Conservation (phyloP, 2,329 filamentous ascomycete species). For the Neopestalotiopsis clavispora region DNA sequence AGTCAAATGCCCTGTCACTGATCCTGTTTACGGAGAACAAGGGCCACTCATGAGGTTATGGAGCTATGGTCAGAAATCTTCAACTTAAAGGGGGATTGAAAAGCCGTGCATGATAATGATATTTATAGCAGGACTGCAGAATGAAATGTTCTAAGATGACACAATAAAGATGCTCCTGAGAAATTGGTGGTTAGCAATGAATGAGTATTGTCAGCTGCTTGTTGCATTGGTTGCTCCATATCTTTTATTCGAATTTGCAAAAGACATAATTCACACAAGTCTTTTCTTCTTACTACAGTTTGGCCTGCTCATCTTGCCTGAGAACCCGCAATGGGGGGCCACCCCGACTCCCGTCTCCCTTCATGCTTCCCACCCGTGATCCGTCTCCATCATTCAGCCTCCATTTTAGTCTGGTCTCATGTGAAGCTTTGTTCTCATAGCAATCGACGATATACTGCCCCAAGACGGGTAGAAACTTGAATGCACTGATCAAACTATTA, state of each 20-base stretch:
- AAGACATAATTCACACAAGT: neutral
- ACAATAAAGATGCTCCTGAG: neutral
- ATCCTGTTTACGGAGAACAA: neutral
- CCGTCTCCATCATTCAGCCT: neutral
- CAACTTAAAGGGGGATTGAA: neutral
- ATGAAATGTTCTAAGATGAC: too few relatives aligned
- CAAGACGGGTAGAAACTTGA: conserved; percentile 11
- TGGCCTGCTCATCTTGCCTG: neutral
- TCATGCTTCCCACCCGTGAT: neutral
- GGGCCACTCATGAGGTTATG: neutral
- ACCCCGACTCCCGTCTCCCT: conserved; percentile 5
- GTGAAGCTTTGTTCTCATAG: conserved; percentile 7
- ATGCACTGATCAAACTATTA: neutral
- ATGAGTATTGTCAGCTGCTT: neutral
- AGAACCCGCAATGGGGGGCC: conserved; percentile 7
- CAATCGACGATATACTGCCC: conserved; percentile 6
- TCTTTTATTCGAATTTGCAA: too few relatives aligned
- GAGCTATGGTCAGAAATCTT: neutral
- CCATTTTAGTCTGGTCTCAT: neutral
- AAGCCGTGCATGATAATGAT: too few relatives aligned
- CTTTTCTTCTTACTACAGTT: neutral
- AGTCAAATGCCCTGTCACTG: neutral
- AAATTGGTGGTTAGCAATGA: neutral
- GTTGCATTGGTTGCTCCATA: neutral
- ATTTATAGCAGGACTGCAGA: too few relatives aligned